These are phyloP conservation scores for Eragrostis nindensis DNA, from an alignment of 176 grass and related monocot species.

Conservation along the genomic window DNA sequence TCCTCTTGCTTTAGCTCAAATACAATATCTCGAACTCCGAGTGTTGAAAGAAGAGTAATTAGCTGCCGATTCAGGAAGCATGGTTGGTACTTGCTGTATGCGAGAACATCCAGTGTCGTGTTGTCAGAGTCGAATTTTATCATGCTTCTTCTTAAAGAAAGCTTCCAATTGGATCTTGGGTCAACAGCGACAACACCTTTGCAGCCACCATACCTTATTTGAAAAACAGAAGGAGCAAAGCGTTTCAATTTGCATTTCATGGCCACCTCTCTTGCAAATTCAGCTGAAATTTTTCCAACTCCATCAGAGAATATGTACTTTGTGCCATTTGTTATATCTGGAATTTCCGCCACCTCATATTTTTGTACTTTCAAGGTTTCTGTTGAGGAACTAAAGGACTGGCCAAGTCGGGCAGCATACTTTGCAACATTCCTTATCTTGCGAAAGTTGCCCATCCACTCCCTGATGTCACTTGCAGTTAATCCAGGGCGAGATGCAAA, in stretches of 20 bases:
- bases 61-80: slow-evolving; percentile 84
- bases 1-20: slow-evolving; percentile 78
- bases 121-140: slow-evolving; percentile 78
- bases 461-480: slow-evolving; percentile 68
- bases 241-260: slow-evolving; percentile 66
- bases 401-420: slow-evolving; percentile 91
- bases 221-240: slow-evolving; percentile 81
- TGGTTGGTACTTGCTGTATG: slow-evolving; percentile 88
- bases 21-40: slow-evolving; percentile 61
- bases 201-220: slow-evolving; percentile 91
- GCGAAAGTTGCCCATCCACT: slow-evolving; percentile 81
- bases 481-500: slow-evolving; percentile 64
- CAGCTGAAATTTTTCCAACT: slow-evolving; percentile 81
- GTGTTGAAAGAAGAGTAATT: slow-evolving; percentile 86
- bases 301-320: slow-evolving; percentile 86
- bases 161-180: slow-evolving; percentile 65
- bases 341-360: slow-evolving; percentile 63
- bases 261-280: slow-evolving; percentile 75
- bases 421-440: slow-evolving; percentile 90
- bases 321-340: slow-evolving; percentile 66
- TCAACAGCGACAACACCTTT: slow-evolving; percentile 90
- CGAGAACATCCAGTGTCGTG: slow-evolving; percentile 80
- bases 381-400: slow-evolving; percentile 86
- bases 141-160: slow-evolving; percentile 93
- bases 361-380: slow-evolving; percentile 67